A percentile compares a stretch with the other conserved stretches of the same genome.
Conservation (phyloP, 495 filamentous ascomycete species). For the Eremomyces bilateralis region DNA sequence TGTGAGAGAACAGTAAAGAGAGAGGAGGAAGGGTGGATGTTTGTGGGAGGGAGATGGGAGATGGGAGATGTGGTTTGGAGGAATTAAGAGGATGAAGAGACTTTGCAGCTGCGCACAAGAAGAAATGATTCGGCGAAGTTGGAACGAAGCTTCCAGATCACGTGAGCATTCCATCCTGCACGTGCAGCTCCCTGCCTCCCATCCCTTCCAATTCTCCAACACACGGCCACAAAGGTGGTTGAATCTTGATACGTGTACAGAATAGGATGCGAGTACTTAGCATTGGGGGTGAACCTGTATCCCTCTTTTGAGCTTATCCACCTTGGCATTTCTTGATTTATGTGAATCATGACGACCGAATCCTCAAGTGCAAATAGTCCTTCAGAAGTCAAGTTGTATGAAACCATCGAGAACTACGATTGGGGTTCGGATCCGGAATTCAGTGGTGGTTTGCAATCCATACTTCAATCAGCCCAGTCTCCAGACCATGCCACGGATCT, state of each 20-base stretch:
- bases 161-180: no score
- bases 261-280: no score
- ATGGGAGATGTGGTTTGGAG: not conserved
- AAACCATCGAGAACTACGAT: conserved; percentile 26
- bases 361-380: not conserved
- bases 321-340: no score
- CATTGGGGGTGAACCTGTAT: no score
- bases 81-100: conserved; percentile 1
- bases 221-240: no score
- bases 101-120: no score
- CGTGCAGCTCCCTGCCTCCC: no score
- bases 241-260: no score
- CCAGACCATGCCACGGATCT: conserved; percentile 22
- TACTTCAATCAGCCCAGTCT: conserved; percentile 22
- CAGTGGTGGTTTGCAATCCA: conserved; percentile 24
- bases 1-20: not conserved
- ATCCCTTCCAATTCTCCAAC: no score
- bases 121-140: no score
- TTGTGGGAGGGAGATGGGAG: not conserved
- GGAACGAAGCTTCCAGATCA: no score
- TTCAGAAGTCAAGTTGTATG: conserved; percentile 14
- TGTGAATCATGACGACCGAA: not conserved
- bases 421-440: conserved; percentile 34
- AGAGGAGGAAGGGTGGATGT: not conserved
- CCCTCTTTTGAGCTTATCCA: no score